These are phyloP conservation scores for Brassica rapa DNA, from an alignment of 345 rosid genomes.

Conservation along the genomic window DNA sequence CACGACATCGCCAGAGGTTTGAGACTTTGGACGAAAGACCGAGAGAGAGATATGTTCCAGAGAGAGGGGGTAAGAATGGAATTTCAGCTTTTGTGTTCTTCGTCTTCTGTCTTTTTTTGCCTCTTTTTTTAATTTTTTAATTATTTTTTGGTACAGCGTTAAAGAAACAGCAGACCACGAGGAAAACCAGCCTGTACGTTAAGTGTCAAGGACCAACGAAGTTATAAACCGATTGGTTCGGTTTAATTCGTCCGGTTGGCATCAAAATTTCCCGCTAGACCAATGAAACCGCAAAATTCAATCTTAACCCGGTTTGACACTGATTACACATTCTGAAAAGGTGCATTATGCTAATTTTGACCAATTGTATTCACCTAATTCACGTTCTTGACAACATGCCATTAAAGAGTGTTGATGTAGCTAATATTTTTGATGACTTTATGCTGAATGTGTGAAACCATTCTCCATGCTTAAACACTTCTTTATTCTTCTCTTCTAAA, in stretches of 20 bases:
- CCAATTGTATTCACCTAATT: neutral
- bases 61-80: constrained; percentile 35
- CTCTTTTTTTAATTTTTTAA: neutral
- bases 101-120: neutral
- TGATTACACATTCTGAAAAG: neutral
- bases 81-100: neutral
- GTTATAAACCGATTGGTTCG: constrained; percentile 7
- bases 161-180: constrained; percentile 19
- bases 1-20: constrained; percentile 51
- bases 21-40: constrained; percentile 14
- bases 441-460: neutral
- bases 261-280: constrained; percentile 3
- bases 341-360: neutral
- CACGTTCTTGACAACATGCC: neutral
- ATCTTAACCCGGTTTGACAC: neutral
- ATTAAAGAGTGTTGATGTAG: neutral
- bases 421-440: neutral
- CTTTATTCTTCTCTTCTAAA: neutral
- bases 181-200: constrained; percentile 31
- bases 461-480: neutral
- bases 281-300: constrained; percentile 4
- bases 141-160: constrained; percentile 8
- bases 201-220: constrained; percentile 7
- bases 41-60: neutral
- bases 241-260: neutral